Conservation (phyloP, 768 basidiomycete genomes). For the Kwoniella shandongensis region DNA sequence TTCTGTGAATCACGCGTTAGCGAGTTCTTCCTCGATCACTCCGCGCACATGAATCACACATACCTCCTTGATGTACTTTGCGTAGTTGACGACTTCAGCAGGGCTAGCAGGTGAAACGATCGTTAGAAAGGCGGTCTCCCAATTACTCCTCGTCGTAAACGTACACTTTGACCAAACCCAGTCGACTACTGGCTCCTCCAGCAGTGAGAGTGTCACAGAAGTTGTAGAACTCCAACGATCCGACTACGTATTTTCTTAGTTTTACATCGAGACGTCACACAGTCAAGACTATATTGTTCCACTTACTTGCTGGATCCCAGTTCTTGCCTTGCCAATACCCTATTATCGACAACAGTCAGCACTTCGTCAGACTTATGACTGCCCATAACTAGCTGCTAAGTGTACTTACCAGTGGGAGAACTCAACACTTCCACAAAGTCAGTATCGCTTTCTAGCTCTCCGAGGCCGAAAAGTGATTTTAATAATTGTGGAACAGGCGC, state of each 20-base stretch:
- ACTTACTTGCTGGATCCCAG: constrained; percentile 70
- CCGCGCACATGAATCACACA: constrained; percentile 18
- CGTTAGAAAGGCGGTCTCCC: neutral
- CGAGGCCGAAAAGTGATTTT: constrained; percentile 73
- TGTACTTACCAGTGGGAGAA: constrained; percentile 36
- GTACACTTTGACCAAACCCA: constrained; percentile 54
- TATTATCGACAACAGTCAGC: too few species aligned
- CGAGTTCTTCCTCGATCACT: too few species aligned
- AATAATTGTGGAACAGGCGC: constrained; percentile 58
- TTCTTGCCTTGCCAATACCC: constrained; percentile 77
- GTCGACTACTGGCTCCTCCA: constrained; percentile 28
- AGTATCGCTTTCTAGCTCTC: constrained; percentile 61
- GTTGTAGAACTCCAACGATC: constrained; percentile 40
- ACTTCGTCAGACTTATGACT: neutral
- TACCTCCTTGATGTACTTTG: constrained; percentile 69
- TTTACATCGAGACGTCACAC: neutral
- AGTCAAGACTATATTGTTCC: neutral
- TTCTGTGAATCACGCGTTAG: constrained; percentile 14
- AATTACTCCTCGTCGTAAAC: too few species aligned
- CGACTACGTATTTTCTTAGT: constrained; percentile 27
- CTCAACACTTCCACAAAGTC: constrained; percentile 56
- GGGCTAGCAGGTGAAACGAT: constrained; percentile 17
- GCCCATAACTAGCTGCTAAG: neutral
- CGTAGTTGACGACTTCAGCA: constrained; percentile 30
- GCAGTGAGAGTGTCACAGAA: constrained; percentile 48